These are phyloP conservation scores for Phanerochaete carnosa DNA, from an alignment of 768 basidiomycete genomes.

Conservation along the genomic window DNA sequence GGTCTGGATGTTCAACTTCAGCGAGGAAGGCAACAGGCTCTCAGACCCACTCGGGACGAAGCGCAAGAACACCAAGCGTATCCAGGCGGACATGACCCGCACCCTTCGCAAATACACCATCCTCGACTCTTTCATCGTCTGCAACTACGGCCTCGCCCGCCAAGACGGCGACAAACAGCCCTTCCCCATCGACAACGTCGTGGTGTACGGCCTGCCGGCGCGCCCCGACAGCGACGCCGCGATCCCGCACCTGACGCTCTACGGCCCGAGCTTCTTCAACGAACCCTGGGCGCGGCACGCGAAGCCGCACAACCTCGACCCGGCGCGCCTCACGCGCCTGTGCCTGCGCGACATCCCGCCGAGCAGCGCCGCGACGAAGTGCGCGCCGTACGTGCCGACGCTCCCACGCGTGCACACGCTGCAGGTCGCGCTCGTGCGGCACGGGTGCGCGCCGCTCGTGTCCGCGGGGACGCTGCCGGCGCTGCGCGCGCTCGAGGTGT, in stretches of 20 bases:
- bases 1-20: conserved; percentile 16
- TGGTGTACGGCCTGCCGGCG: conserved; percentile 8
- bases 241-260: conserved; percentile 7
- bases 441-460: conserved; percentile 7
- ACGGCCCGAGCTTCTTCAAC: conserved; percentile 12
- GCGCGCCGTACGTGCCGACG: conserved; percentile 13
- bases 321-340: conserved; percentile 6
- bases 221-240: not conserved
- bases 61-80: not conserved
- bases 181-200: conserved; percentile 14
- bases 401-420: conserved; percentile 10
- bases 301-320: conserved; percentile 10
- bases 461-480: conserved; percentile 2
- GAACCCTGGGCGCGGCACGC: conserved; percentile 11
- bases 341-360: conserved; percentile 12
- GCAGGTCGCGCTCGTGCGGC: conserved; percentile 2
- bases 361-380: conserved; percentile 5
- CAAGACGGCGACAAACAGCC: not conserved
- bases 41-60: conserved; percentile 4
- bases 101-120: conserved; percentile 8
- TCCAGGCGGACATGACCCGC: conserved; percentile 7
- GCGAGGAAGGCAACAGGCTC: conserved; percentile 4
- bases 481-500: not conserved
- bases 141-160: conserved; percentile 8
- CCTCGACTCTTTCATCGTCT: conserved; percentile 9